Percentiles rank a stretch among this genome's conserved stretches.
These are phyloP conservation scores for Leishmania tropica DNA, from an alignment of 208 protist genomes.

Conservation along the genomic window DNA sequence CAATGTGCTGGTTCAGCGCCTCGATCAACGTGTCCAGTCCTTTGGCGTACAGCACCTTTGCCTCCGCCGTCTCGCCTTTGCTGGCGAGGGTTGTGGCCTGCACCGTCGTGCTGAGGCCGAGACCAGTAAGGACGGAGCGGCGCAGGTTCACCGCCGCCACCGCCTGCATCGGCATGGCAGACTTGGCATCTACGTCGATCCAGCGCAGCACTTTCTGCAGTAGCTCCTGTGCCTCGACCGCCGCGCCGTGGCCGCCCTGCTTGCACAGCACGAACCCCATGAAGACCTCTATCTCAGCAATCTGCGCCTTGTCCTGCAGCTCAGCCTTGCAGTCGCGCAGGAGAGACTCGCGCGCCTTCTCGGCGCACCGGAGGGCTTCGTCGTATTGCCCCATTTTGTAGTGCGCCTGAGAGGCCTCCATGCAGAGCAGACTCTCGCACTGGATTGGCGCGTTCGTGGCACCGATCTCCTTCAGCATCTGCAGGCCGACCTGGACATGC, in stretches of 20 bases:
- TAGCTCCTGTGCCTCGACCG: conserved; percentile 53
- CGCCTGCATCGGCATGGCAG: conserved; percentile 85
- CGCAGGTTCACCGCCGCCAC: conserved; percentile 87
- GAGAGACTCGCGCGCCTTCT: conserved; percentile 54
- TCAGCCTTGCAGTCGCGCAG: conserved; percentile 40
- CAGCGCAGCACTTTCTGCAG: conserved; percentile 78
- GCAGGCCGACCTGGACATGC: conserved; percentile 54
- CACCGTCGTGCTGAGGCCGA: conserved; percentile 53
- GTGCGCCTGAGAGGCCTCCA: conserved; percentile 88
- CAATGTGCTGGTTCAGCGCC: conserved; percentile 83
- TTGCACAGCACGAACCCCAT: conserved; percentile 69
- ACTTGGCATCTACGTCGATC: conserved; percentile 86
- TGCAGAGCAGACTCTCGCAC: conserved; percentile 79
- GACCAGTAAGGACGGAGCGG: conserved; percentile 75
- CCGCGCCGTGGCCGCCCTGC: conserved; percentile 29
- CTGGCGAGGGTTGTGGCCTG: conserved; percentile 36
- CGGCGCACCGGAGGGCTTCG: conserved; percentile 46
- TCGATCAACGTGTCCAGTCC: conserved; percentile 88
- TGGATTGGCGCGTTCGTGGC: conserved; percentile 78
- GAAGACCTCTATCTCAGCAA: conserved; percentile 78
- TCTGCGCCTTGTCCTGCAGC: conserved; percentile 71
- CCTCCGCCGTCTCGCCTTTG: conserved; percentile 44
- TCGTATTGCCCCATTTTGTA: conserved; percentile 69
- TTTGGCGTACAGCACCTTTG: conserved; percentile 67
- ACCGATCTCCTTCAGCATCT: conserved; percentile 74